Base-by-base conservation (phyloP, 305 asterid species). In the Salvia sclarea region DNA sequence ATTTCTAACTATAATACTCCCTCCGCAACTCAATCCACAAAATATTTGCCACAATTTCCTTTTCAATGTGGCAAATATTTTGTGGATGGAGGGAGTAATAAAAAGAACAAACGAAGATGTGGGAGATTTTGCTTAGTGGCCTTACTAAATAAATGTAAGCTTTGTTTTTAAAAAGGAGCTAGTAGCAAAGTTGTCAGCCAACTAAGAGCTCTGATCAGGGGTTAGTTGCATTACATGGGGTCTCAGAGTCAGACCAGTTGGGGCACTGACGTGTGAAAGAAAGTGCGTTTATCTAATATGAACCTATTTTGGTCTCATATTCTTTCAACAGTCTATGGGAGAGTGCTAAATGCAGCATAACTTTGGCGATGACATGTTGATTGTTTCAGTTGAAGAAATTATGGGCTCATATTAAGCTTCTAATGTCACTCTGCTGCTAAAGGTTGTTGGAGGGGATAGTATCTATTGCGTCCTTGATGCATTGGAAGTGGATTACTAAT, bases 331-430 rank as follows among this genome's bases (percentile, higher is more conserved):
- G 33, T 53, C 59, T 53, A 24, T 53, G 35, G 33, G 58, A 52
- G 17, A 49, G 30, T 18, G 6, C 17, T 52, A 52, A 52, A 18
- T 20, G 10, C 13, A 25, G 16, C 16, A 33, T 45, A 16, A 7
- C n/a, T 25, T 24, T 21, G 31, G 43, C 17, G 37, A 16, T 24
- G 53, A 16, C 22, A 35, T 16, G 61, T 28, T 21, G 33, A 25
- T 49, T 8, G 68, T 49, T 33, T 49, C 33, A 16, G 43, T 53
- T 55, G 66, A 64, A 14, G 35, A 55, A 31, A 21, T 60, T 7
- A 33, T 8, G 45, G 12, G 21, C 13, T 40, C 6, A 6, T 35
- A 57, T 20, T 37, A 18, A 25, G 14, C 44, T 59, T 73, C 21
- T 68, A 30, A 61, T 22, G 54, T 41, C 50, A 52, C 56, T 41